phyloP scores from a whole-genome alignment of 1,284 basidiomycete genomes.

The Puccinia coronata region DNA sequence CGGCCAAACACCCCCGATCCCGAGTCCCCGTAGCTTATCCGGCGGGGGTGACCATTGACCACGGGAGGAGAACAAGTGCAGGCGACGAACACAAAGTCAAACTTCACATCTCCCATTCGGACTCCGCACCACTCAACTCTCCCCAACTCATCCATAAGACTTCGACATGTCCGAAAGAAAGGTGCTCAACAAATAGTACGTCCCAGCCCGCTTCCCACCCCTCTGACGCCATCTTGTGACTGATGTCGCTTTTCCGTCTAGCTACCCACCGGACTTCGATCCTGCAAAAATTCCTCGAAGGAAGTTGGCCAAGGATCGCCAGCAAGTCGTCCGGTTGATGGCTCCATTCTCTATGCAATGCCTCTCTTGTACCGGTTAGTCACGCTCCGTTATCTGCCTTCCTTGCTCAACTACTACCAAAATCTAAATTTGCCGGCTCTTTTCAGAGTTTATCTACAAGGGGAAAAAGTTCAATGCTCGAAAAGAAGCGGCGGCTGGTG shows the following conservation, averaged over 20 bases:
- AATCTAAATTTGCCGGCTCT: slow-evolving; percentile 11
- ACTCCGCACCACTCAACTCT: neutral
- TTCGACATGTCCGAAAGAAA: slow-evolving; percentile 60
- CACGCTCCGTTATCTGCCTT: slow-evolving; percentile 58
- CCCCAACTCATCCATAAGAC: neutral
- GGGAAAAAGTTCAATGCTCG: slow-evolving; percentile 98
- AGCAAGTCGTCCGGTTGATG: slow-evolving; percentile 97
- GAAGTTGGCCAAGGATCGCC: slow-evolving; percentile 83
- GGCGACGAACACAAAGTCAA: neutral
- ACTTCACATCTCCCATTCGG: too few relatives aligned
- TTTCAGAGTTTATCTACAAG: slow-evolving; percentile 50
- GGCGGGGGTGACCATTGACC: too few relatives aligned
- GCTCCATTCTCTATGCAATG: slow-evolving; percentile 93
- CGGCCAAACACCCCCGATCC: too few relatives aligned
- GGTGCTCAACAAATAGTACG: slow-evolving; percentile 58
- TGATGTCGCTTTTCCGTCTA: slow-evolving; percentile 50
- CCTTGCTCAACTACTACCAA: neutral
- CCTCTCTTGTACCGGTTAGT: slow-evolving; percentile 54
- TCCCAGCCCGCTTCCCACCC: neutral
- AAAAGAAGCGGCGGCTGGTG: slow-evolving; percentile 94
- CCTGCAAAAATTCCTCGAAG: slow-evolving; percentile 90
- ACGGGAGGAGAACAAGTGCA: too few relatives aligned
- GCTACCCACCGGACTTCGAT: slow-evolving; percentile 79
- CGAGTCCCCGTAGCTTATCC: too few relatives aligned
- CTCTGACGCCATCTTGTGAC: neutral